Evolutionary conservation across 306 rosid genomes (phyloP), one percentile per base, ranked within the genome.

Genomic region (Oxytropis ochrocephala): DNA sequence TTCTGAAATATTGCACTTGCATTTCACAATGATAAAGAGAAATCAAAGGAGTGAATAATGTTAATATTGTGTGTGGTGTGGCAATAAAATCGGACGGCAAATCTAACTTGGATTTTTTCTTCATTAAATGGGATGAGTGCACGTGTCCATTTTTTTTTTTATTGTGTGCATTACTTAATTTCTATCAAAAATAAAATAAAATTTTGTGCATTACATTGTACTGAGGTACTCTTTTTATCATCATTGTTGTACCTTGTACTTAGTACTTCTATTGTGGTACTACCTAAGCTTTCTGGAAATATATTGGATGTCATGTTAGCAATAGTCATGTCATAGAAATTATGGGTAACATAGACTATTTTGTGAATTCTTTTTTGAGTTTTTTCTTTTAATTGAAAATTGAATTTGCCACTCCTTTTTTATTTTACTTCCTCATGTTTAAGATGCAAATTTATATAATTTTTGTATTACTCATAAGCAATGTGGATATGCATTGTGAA

Each of bases 171-270:
- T 56, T 46, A 24, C 3, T 24, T 24, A 24, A 24, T 24, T 24
- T 24, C 29, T 24, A 24, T 24, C 1, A 24, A 24, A 24, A 24
- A 24, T 24, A 24, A 24, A 24, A 24, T 24, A 24, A 24, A 24
- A 24, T 24, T n/a, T 24, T 24, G 29, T 24, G 29, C 29, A 24
- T 24, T 1, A 5, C 51, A 41, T 66, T 32, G 78, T 66, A 64
- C 78, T 69, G 33, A 38, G 50, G 75, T 72, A 73, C 75, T 39
- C 19, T 17, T n/a, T 78, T 62, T 58, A 50, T 9, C 59, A 64
- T 66, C 43, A 17, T 72, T 8, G 2, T 65, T 47, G 82, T 72
- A 64, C 70, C 60, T 0, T 78, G 82, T 73, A 57, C 82, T 49
- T 72, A 16, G 78, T 67, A 57, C 82, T 50, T 58, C 55, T 41